Conservation (phyloP, 2,329 filamentous ascomycete genomes). For the Hypoxylon sp. region DNA sequence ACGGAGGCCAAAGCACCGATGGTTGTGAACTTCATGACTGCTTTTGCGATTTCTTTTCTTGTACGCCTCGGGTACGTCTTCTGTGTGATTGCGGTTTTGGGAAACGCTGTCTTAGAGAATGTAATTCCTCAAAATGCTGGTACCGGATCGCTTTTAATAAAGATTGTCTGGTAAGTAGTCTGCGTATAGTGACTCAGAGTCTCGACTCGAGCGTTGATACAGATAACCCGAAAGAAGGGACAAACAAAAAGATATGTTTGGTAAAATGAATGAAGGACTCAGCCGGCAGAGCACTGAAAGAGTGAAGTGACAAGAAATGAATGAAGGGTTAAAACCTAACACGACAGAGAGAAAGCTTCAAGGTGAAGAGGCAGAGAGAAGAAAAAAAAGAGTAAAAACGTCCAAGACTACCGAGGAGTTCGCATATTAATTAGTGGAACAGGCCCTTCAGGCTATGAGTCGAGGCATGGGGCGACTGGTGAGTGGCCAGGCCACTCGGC, state of each 20-base stretch:
- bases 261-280: constrained; percentile 49
- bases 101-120: constrained; percentile 44
- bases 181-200: constrained; percentile 30
- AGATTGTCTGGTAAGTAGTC: constrained; percentile 28
- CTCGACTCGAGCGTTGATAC: constrained; percentile 33
- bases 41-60: constrained; percentile 12
- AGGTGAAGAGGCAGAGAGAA: constrained; percentile 33
- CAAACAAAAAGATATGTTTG: constrained; percentile 49
- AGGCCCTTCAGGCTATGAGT: constrained; percentile 27
- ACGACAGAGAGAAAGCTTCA: constrained; percentile 25
- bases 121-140: constrained; percentile 37
- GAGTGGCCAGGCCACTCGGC: constrained; percentile 21
- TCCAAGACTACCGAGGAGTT: constrained; percentile 29
- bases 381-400: constrained; percentile 3
- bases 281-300: constrained; percentile 50
- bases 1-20: constrained; percentile 47
- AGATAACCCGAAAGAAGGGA: constrained; percentile 49
- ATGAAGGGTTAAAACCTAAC: constrained; percentile 37
- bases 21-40: constrained; percentile 50
- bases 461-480: constrained; percentile 21
- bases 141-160: constrained; percentile 42
- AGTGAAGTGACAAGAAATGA: constrained; percentile 47
- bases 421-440: constrained; percentile 42
- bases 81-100: constrained; percentile 28
- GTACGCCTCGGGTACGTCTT: constrained; percentile 24